Conservation (phyloP, 257 asterid species). For the Gentiana dahurica region DNA sequence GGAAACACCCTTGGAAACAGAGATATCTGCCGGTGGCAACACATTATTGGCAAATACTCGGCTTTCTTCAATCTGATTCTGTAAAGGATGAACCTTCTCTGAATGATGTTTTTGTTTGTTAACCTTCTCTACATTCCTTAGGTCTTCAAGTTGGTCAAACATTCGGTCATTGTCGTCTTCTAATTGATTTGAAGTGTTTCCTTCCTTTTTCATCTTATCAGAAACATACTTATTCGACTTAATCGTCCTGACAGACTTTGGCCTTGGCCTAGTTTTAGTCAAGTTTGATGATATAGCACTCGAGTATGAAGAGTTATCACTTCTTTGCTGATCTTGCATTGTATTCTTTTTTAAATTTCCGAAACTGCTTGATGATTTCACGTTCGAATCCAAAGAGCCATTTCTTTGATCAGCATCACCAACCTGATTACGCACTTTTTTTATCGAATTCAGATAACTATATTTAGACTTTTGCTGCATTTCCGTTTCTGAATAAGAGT, state of each 20-base stretch:
- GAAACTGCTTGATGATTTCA: no score
- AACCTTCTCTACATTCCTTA: constrained; percentile 14
- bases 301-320: no score
- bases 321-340: no score
- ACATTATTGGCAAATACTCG: constrained; percentile 15
- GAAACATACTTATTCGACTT: constrained; percentile 23
- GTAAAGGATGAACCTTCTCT: constrained; percentile 18
- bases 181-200: constrained; percentile 10
- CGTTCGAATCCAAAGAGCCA: constrained; percentile 25
- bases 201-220: constrained; percentile 21
- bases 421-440: constrained; percentile 17
- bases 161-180: constrained; percentile 19
- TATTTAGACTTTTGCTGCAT: constrained; percentile 13
- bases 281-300: constrained; percentile 15
- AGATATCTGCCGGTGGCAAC: constrained; percentile 19
- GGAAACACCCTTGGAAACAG: constrained; percentile 13
- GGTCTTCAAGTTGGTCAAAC: constrained; percentile 17
- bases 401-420: constrained; percentile 24
- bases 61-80: constrained; percentile 22
- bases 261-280: constrained; percentile 34
- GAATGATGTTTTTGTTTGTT: constrained; percentile 16
- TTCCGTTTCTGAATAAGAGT: constrained; percentile 28
- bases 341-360: no score
- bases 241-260: constrained; percentile 73
- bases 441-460: constrained; percentile 9